phyloP scores from a whole-genome alignment of 2,329 filamentous ascomycete species.

The Aspergillus amoenus region DNA sequence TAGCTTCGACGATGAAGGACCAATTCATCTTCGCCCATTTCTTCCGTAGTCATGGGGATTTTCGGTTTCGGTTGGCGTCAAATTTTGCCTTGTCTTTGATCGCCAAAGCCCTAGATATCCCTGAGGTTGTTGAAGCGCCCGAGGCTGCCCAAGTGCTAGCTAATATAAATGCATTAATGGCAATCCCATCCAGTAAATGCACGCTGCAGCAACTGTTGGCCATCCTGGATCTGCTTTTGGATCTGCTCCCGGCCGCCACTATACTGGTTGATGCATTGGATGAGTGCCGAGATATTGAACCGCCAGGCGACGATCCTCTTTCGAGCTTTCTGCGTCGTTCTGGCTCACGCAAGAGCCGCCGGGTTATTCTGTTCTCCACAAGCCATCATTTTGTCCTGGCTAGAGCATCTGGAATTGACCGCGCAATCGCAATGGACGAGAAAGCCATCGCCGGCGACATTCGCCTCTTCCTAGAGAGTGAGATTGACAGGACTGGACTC shows the following conservation, averaged over 20 bases:
- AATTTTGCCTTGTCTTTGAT: background rate
- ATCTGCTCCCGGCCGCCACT: background rate
- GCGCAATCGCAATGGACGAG: background rate
- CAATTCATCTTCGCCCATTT: background rate
- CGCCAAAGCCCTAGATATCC: background rate
- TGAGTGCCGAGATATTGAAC: background rate
- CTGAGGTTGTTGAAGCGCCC: too few relatives aligned
- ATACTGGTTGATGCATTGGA: background rate
- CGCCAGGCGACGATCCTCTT: background rate
- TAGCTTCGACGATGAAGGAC: background rate
- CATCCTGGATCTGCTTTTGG: background rate
- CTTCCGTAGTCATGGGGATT: background rate
- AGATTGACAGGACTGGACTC: background rate
- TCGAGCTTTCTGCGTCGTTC: background rate
- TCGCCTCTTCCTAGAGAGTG: background rate
- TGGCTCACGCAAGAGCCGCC: background rate
- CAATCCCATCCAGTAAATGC: background rate
- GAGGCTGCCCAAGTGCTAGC: background rate
- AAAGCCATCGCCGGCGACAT: background rate
- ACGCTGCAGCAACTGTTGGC: background rate
- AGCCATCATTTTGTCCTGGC: background rate
- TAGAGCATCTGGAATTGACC: background rate
- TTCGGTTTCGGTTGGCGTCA: background rate
- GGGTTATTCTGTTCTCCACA: background rate
- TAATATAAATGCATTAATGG: background rate